Percentiles rank a stretch among this genome's conserved stretches.
These are phyloP conservation scores for Aspergillus ustus DNA, from an alignment of 2,329 filamentous ascomycete species.

Conservation along the genomic window DNA sequence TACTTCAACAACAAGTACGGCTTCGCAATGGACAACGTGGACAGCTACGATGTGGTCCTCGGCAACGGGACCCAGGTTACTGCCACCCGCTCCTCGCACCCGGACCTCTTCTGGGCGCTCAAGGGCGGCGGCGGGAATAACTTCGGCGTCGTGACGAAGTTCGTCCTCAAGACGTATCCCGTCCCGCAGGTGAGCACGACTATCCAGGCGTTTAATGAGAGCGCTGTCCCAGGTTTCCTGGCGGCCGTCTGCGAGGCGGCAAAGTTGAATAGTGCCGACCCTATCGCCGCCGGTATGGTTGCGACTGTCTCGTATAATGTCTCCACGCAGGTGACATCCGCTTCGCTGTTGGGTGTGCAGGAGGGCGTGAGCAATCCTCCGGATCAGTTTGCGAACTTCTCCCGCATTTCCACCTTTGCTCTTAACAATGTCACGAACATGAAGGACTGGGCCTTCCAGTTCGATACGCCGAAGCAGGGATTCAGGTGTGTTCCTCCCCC, in stretches of 20 bases:
- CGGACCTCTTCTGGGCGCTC: slow-evolving; percentile 43
- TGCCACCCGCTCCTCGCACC: slow-evolving; percentile 27
- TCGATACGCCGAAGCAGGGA: slow-evolving; percentile 42
- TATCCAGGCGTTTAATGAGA: slow-evolving; percentile 38
- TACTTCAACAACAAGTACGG: slow-evolving; percentile 40
- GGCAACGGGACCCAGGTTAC: slow-evolving; percentile 35
- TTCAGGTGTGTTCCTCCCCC: too few relatives aligned
- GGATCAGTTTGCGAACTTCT: slow-evolving; percentile 39
- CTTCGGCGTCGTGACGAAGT: slow-evolving; percentile 41
- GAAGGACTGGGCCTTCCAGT: slow-evolving; percentile 30
- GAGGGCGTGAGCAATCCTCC: slow-evolving; percentile 39
- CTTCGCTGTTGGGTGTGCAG: slow-evolving; percentile 40
- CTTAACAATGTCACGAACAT: slow-evolving; percentile 35
- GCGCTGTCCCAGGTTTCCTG: slow-evolving; percentile 29
- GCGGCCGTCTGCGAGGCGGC: slow-evolving; percentile 33
- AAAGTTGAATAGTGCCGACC: slow-evolving; percentile 24
- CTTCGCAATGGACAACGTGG: slow-evolving; percentile 40
- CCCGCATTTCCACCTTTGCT: slow-evolving; percentile 29
- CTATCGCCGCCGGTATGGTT: slow-evolving; percentile 37
- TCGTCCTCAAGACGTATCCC: slow-evolving; percentile 30
- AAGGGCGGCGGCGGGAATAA: slow-evolving; percentile 39
- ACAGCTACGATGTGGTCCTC: slow-evolving; percentile 38
- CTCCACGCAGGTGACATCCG: slow-evolving; percentile 28
- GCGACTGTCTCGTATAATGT: slow-evolving; percentile 35
- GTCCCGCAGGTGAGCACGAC: slow-evolving; percentile 38